A percentile compares a stretch with the other conserved stretches of the same genome.
phyloP scores from a whole-genome alignment of 176 grass and related monocot species.

The Carex kokanica region DNA sequence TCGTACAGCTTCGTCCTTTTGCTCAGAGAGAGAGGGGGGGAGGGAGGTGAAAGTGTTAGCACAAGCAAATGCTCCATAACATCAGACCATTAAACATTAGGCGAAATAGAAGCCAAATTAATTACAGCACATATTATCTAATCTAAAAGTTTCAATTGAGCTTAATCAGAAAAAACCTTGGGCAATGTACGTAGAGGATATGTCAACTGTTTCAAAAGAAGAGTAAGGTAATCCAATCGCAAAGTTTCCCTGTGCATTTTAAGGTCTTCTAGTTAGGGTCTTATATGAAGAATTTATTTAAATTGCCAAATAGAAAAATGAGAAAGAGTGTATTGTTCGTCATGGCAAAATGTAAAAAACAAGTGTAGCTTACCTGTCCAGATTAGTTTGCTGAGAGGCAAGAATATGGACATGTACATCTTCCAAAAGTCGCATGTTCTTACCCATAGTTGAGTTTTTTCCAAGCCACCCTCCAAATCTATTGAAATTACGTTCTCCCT shows the following conservation, averaged over 20 bases:
- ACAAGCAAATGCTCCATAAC: slow-evolving; percentile 19
- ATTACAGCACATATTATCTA: background rate
- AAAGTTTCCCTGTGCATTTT: slow-evolving; percentile 64
- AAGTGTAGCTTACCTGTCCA: slow-evolving; percentile 56
- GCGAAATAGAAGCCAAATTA: background rate
- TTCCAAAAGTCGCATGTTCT: slow-evolving; percentile 90
- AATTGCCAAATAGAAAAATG: background rate
- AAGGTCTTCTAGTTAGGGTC: background rate
- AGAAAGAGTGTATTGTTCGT: background rate
- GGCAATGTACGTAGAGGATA: slow-evolving; percentile 59
- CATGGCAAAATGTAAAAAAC: background rate
- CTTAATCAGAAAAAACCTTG: slow-evolving; percentile 55
- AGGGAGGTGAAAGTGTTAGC: background rate
- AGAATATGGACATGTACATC: slow-evolving; percentile 94
- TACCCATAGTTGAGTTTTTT: slow-evolving; percentile 86
- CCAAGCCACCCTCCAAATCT: slow-evolving; percentile 99
- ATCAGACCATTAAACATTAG: background rate
- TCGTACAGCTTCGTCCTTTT: slow-evolving; percentile 80
- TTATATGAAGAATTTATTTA: background rate
- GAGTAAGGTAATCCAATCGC: slow-evolving; percentile 78
- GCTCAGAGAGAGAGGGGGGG: background rate
- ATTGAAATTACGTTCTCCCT: slow-evolving; percentile 98
- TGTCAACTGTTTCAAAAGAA: slow-evolving; percentile 71
- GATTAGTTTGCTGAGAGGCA: slow-evolving; percentile 79
- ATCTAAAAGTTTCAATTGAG: background rate